Base-by-base conservation (phyloP, 2,329 filamentous ascomycete species). In the Diaporthe vexans region DNA sequence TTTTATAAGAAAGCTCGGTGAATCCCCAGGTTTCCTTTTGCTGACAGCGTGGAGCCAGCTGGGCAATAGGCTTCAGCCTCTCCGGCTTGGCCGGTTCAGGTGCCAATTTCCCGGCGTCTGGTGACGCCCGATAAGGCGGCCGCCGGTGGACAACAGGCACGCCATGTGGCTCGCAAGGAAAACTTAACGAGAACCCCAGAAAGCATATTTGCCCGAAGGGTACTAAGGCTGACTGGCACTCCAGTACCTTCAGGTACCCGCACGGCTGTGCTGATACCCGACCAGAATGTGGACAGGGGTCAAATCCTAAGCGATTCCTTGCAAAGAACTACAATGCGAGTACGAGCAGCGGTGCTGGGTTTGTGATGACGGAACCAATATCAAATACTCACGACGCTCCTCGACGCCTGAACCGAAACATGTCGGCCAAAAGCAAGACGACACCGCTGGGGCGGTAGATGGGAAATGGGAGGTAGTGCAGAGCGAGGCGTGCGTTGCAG, bases 91-190 rank as follows among this genome's bases (percentile, higher is more conserved):
- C 72, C 74, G 72, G 72, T 63, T 63, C 58, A 71, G 71, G 46
- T 73, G 35, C 59, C 61, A 71, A 76, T 76, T 63, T 76, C 74
- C 54, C 43, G 72, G 48, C 35, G 24, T 54, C 59, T 54, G 29
- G 58, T 72, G 67, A 74, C 67, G 74, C 71, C 71, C 71, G 56
- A 51, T 65, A 73, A 48, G 43, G 33, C 58, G 33, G 29, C 35
- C 52, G 61, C 21, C n/a, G 29, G 43, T 57, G 35, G 61, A 29
- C 57, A 58, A 33, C 68, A 59, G 63, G 74, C 74, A 37, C 58
- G 74, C 74, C 74, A 75, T 73, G 74, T 75, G 74, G 71, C 58
- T 61, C 43, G 74, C 65, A 69, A 48, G 61, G 54, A 59, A 69
- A 65, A 70, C 51, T 61, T 63, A 43, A 48, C 52, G 59, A 72